A percentile compares a stretch with the other conserved stretches of the same genome.
Conservation (phyloP, 2,329 filamentous ascomycete species). For the Endoconidiophora laricicola region DNA sequence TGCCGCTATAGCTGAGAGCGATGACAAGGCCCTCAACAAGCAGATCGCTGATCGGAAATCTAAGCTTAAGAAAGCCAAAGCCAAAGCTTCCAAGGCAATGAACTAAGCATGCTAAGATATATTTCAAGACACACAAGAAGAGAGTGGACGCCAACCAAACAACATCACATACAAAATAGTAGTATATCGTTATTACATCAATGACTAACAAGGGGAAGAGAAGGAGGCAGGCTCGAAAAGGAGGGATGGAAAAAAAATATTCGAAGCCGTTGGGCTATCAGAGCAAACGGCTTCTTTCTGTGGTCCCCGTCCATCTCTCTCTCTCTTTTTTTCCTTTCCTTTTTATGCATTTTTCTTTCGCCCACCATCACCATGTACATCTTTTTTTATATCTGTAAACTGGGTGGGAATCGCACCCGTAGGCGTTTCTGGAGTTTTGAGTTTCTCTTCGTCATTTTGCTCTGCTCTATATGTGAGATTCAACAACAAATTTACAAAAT, state of each 20-base stretch:
- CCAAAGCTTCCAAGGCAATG: constrained; percentile 11
- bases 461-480: constrained; percentile 11
- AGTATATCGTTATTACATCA: no score
- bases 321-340: neutral
- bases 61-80: constrained; percentile 41
- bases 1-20: constrained; percentile 23
- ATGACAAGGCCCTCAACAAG: constrained; percentile 38
- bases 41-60: constrained; percentile 43
- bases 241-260: neutral
- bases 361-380: constrained; percentile 1
- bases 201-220: neutral
- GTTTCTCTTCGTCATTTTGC: constrained; percentile 12
- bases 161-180: no score
- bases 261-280: neutral
- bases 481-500: constrained; percentile 1
- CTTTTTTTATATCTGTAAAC: constrained; percentile 3
- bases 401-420: constrained; percentile 11
- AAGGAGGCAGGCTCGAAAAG: neutral
- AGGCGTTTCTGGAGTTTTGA: constrained; percentile 12
- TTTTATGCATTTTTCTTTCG: neutral
- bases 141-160: neutral
- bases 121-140: neutral
- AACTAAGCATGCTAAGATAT: neutral
- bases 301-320: neutral
- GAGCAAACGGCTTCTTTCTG: neutral